phyloP scores from a whole-genome alignment of 2,329 filamentous ascomycete genomes.

The Trichoderma simmonsii region DNA sequence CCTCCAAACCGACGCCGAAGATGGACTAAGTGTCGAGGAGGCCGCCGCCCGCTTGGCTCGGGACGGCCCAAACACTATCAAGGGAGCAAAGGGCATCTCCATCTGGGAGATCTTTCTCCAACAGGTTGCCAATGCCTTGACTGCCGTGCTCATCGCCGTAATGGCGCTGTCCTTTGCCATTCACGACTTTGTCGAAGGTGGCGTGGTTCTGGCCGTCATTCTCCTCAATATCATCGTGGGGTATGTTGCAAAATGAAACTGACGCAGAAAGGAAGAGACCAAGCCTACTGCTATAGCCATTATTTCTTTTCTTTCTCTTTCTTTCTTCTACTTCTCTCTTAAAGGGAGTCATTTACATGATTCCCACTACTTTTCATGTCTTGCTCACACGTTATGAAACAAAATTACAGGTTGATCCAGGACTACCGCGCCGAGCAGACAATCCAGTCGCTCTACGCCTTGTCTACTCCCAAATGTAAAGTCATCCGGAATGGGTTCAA shows the following conservation, averaged over 20 bases:
- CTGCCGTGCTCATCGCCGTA: slow-evolving; percentile 69
- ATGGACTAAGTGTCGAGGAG: slow-evolving; percentile 63
- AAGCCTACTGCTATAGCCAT: background rate
- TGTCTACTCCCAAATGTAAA: slow-evolving; percentile 58
- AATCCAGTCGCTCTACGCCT: slow-evolving; percentile 57
- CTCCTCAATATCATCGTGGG: slow-evolving; percentile 65
- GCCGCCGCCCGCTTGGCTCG: slow-evolving; percentile 62
- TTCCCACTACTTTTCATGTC: background rate
- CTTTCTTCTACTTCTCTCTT: slow-evolving; percentile 20
- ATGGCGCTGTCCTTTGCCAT: slow-evolving; percentile 69
- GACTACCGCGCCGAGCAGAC: slow-evolving; percentile 61
- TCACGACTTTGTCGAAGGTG: slow-evolving; percentile 60
- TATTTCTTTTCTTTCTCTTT: background rate
- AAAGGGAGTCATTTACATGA: background rate
- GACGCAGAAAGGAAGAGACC: slow-evolving; percentile 15
- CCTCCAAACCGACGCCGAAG: slow-evolving; percentile 42
- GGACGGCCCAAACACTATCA: slow-evolving; percentile 69
- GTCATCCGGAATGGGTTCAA: slow-evolving; percentile 53
- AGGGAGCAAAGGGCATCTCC: slow-evolving; percentile 68
- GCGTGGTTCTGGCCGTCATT: slow-evolving; percentile 62
- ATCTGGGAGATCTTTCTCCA: slow-evolving; percentile 73
- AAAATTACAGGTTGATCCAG: slow-evolving; percentile 48
- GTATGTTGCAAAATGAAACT: slow-evolving; percentile 37
- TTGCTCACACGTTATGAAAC: background rate
- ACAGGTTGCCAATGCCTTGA: slow-evolving; percentile 74